A percentile compares a stretch with the other conserved stretches of the same genome.
These are phyloP conservation scores for Lactifluus subvellereus DNA, from an alignment of 768 basidiomycete species.

Conservation along the genomic window DNA sequence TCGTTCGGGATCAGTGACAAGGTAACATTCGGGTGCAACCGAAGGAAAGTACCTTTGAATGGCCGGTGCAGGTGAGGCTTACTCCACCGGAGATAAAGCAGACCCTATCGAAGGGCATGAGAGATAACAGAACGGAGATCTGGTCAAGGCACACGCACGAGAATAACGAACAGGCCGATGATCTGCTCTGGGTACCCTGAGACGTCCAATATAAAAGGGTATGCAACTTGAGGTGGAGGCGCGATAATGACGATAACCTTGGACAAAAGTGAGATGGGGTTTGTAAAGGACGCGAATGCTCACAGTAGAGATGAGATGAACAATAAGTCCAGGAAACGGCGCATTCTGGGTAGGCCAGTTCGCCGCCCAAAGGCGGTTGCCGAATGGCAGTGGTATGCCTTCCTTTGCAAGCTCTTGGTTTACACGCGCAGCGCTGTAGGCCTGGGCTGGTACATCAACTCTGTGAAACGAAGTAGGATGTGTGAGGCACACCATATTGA, in stretches of 20 bases:
- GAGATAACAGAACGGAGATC: not conserved
- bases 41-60: conserved; percentile 37
- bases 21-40: too few relatives aligned
- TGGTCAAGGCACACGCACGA: conserved; percentile 34
- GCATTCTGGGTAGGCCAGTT: conserved; percentile 58
- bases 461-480: not conserved
- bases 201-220: conserved; percentile 58
- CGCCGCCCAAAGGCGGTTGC: conserved; percentile 54
- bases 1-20: conserved; percentile 26
- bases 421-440: conserved; percentile 45
- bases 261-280: not conserved
- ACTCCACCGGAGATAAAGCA: conserved; percentile 51
- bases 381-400: conserved; percentile 55
- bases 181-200: conserved; percentile 50
- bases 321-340: conserved; percentile 49
- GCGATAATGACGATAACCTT: conserved; percentile 49
- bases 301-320: conserved; percentile 50
- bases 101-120: conserved; percentile 33
- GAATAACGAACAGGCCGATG: conserved; percentile 49
- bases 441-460: conserved; percentile 30
- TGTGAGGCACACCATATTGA: conserved; percentile 1
- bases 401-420: conserved; percentile 62
- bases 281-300: conserved; percentile 8
- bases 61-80: conserved; percentile 44
- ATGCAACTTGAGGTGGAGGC: conserved; percentile 47